Base-by-base conservation (phyloP, 2,329 filamentous ascomycete species). In the Neofusicoccum parvum region DNA sequence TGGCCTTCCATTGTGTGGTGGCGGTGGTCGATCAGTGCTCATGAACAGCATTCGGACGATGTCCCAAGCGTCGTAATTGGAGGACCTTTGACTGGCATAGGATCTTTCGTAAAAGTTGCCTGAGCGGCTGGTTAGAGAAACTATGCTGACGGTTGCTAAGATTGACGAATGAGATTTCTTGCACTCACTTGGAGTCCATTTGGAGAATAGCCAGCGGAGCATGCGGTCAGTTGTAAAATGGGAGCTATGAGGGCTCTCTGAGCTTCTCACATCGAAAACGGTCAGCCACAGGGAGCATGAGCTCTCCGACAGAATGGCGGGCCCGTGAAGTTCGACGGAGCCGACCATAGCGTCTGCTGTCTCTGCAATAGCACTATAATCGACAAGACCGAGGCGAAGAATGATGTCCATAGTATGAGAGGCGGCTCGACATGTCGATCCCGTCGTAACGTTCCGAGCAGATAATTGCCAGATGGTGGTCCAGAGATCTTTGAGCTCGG, bases 321-420 rank as follows among this genome's bases (percentile, higher is more conserved):
- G 94, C 0, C 94, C 94, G 73, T 90, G 94, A 41, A 94, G 83
- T 71, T 96, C 94, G 51, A 92, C 88, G 23, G 90, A 90, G 5
- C 88, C 86, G 11, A 96, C 83, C 66, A 96, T 90, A 63, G 85
- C 86, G 70, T 90, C 90, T 58, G 92, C 82, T 34, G 90, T 88
- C 65, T 92, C 88, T 2, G 87, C 86, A 15, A 94, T 81, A 34
- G 85, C 81, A 51, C 88, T 84, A 70, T 90, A 90, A 0, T 87
- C 81, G 11, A 97, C 76, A n/a, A 96, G 76, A 3, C 86, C 81
- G 48, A 83, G 80, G 64, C 86, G 83, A 3, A 97, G 76, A 46
- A 97, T 85, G 7, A 86, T 81, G 67, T 88, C 83, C 69, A 97
- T 82, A 3, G 95, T 76, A 71, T 90, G 85, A 74, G 90, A 93